Conservation (phyloP, 108 stramenopile species). For the Nannochloropsis oceanica region DNA sequence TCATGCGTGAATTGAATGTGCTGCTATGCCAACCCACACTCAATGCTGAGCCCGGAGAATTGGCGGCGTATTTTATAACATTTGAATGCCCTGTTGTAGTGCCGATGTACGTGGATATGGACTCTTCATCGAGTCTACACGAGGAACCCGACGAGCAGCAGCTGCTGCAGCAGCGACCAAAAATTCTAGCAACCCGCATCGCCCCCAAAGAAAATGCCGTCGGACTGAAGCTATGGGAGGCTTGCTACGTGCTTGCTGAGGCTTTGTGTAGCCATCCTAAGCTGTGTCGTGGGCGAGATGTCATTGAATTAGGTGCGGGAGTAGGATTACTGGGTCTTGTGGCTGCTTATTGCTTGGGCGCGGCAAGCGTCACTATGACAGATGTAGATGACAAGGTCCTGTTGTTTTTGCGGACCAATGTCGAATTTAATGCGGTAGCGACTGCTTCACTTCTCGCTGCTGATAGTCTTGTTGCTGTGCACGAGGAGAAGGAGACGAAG, state of each 20-base stretch:
- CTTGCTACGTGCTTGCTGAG: not conserved
- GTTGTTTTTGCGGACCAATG: not conserved
- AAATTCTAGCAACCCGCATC: not conserved
- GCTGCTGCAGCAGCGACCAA: not conserved
- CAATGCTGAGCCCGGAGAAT: not conserved
- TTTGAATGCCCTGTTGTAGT: not conserved
- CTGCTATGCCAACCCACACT: not conserved
- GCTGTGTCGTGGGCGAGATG: not conserved
- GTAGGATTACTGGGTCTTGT: not conserved
- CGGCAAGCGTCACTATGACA: not conserved
- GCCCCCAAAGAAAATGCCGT: not conserved
- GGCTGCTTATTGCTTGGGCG: not conserved
- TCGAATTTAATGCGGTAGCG: not conserved
- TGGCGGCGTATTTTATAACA: not conserved
- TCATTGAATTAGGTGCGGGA: not conserved
- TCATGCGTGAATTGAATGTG: not conserved
- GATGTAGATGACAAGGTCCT: not conserved
- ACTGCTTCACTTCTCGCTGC: not conserved
- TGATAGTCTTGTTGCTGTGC: not conserved
- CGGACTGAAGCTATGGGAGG: not conserved
- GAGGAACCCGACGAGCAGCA: not conserved
- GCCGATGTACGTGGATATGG: not conserved
- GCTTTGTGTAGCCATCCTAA: not conserved
- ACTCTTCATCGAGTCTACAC: not conserved
- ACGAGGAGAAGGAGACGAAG: not conserved